Percentiles rank a stretch among this genome's conserved stretches.
These are phyloP conservation scores for Tulasnella sp. DNA, from an alignment of 768 basidiomycete genomes.

Conservation along the genomic window DNA sequence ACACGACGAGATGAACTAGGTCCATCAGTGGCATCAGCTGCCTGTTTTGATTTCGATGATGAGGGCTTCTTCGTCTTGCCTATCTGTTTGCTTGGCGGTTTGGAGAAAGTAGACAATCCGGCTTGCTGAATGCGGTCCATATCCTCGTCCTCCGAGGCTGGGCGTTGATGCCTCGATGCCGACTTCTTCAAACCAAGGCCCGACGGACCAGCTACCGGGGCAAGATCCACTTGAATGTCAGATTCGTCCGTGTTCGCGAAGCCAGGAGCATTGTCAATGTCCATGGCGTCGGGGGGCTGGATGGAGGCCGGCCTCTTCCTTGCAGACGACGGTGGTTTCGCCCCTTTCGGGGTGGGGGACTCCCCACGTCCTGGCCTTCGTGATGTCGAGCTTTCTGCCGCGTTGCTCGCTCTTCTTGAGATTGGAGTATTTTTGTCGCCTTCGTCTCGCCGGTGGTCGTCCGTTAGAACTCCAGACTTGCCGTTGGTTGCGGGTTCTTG, in stretches of 20 bases:
- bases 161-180: not conserved
- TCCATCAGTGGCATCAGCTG: not conserved
- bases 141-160: not conserved
- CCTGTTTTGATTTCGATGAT: not conserved
- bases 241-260: not conserved
- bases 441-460: not conserved
- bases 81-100: not conserved
- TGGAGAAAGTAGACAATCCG: not conserved
- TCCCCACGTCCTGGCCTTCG: not conserved
- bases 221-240: not conserved
- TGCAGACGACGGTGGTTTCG: not conserved
- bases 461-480: not conserved
- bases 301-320: not conserved
- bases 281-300: not conserved
- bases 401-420: not conserved
- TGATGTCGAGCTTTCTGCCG: not conserved
- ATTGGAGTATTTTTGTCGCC: not conserved
- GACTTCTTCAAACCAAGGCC: not conserved
- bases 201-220: not conserved
- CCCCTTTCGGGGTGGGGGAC: not conserved
- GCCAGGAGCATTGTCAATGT: not conserved
- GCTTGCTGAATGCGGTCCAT: not conserved
- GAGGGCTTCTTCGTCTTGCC: not conserved
- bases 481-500: not conserved
- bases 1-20: not conserved